Evolutionary conservation across 108 stramenopile genomes (phyloP), one percentile per base, ranked within the genome.

Genomic region (Fragilaria crotonensis): DNA sequence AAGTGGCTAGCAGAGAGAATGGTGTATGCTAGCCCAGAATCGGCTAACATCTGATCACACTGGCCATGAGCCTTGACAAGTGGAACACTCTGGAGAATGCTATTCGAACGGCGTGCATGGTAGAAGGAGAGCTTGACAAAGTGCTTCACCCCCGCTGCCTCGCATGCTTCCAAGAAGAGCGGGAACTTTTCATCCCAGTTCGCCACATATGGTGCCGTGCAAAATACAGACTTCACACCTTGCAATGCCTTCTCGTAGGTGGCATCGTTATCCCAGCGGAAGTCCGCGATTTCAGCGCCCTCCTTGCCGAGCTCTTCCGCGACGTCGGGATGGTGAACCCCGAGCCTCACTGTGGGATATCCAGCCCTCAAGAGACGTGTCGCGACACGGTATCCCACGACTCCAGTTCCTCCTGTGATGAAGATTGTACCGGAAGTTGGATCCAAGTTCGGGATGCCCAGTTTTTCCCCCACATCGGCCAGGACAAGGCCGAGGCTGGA

Each of bases 41-140:
- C 41, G 25, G 26, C 52, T 17, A 36, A 31, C 21, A 67, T 41
- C 18, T 48, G 52, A 41, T 79, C 78, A 36, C 78, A 79, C 1
- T 54, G 46, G 18, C 54, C 55, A 48, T 79, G 73, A 19, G 72
- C 70, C n/a, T 47, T 11, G 29, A 63, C 70, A 46, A 75, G 65
- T 9, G 70, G 73, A 14, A 68, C 73, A 18, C 66, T 45, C 21
- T 5, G 52, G 4, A 41, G 55, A 1, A 26, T 33, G 14, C 41
- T 57, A 25, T 11, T 41, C 18, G 31, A 46, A 59, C 18, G 9
- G 29, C 45, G 70, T 41, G 30, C 67, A 29, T 66, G 68, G 30
- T 63, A 63, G 54, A 79, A 79, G 66, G 73, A 75, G 21, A 75
- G 52, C 48, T 79, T 79, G 50, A 75, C 62, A 44, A 79, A 72